Evolutionary conservation across 2,329 filamentous ascomycete genomes (phyloP).

Genomic region (Sarocladium kiliense): DNA sequence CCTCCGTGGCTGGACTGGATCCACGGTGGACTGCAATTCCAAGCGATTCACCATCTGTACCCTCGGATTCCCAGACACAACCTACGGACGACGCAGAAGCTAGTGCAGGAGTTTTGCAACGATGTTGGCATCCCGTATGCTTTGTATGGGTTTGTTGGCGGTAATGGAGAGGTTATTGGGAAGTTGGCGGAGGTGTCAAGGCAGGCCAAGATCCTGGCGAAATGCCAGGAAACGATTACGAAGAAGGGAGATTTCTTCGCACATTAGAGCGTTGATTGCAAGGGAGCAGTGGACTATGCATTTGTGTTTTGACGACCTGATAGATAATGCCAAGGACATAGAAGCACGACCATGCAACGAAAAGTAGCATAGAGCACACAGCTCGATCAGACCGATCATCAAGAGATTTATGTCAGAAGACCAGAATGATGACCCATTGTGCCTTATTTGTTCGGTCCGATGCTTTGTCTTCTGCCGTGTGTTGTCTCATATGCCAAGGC

Average conservation of each 20-base stretch:
- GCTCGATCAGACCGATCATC: no score
- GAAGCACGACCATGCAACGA: no score
- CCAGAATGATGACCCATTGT: no score
- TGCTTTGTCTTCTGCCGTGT: no score
- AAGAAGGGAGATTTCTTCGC: constrained; percentile 13
- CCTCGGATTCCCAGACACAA: constrained; percentile 76
- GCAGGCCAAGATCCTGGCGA: constrained; percentile 66
- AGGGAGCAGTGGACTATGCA: no score
- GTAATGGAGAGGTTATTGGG: constrained; percentile 72
- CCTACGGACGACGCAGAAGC: constrained; percentile 61
- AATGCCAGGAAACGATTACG: constrained; percentile 53
- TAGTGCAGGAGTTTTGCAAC: constrained; percentile 70
- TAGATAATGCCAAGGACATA: no score
- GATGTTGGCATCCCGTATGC: constrained; percentile 76
- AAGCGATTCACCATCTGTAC: constrained; percentile 75
- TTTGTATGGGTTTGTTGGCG: constrained; percentile 72
- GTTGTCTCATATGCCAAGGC: no score
- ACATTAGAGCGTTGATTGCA: background rate
- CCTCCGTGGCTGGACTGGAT: constrained; percentile 77
- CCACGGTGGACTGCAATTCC: constrained; percentile 78
- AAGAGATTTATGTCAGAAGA: no score
- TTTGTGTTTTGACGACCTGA: no score
- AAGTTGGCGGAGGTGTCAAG: constrained; percentile 68
- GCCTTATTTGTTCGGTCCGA: no score
- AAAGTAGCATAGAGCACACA: no score